Evolutionary conservation across 2,329 filamentous ascomycete species (phyloP).

Genomic region (Gliomastix tumulicola): DNA sequence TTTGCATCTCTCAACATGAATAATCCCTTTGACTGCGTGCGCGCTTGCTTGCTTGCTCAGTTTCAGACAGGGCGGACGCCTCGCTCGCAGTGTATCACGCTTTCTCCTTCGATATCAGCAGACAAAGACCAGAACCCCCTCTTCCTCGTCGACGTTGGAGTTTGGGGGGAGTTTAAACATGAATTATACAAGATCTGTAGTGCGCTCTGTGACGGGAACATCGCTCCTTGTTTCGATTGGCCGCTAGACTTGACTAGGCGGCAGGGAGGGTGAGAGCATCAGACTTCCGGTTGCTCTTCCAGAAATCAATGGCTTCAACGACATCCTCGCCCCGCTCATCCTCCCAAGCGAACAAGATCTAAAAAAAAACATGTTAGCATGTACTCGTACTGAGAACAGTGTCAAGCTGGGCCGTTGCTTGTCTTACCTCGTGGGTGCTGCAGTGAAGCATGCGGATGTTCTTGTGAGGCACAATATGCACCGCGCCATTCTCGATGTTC

Average conservation of each 20-base stretch:
- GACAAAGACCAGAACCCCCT: too few species aligned
- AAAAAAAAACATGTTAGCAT: conserved; percentile 6
- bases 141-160: too few species aligned
- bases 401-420: neutral
- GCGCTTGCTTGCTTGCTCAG: too few species aligned
- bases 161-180: neutral
- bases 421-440: conserved; percentile 84
- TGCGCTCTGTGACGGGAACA: too few species aligned
- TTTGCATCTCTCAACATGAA: too few species aligned
- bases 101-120: too few species aligned
- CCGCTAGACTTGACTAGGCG: conserved; percentile 2
- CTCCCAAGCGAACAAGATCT: conserved; percentile 98
- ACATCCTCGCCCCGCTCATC: conserved; percentile 91
- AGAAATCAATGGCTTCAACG: conserved; percentile 94
- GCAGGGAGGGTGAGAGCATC: conserved; percentile 22
- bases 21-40: too few species aligned
- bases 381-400: neutral
- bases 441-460: conserved; percentile 97
- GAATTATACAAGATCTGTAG: too few species aligned
- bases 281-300: conserved; percentile 60
- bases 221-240: too few species aligned
- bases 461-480: conserved; percentile 93
- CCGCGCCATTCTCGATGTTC: conserved; percentile 88
- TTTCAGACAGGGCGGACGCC: too few species aligned
- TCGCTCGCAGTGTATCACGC: too few species aligned